phyloP scores from a whole-genome alignment of 495 filamentous ascomycete genomes.

The Hypomontagnella submonticulosa region DNA sequence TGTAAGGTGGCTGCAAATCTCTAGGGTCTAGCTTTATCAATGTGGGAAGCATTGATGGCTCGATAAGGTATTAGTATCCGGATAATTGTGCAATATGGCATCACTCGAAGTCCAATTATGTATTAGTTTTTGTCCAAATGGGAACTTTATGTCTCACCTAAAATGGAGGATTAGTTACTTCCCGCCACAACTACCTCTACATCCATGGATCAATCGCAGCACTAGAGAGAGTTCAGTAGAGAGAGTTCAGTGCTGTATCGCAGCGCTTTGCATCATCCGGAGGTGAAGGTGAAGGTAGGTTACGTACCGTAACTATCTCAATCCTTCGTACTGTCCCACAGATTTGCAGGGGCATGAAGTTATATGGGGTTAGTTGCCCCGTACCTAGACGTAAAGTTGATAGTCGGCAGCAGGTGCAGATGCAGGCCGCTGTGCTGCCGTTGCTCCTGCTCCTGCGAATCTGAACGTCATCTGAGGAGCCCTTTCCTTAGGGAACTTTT shows the following conservation, averaged over 20 bases:
- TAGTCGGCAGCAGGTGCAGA: slow-evolving; percentile 2
- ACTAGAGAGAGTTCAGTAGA: background rate
- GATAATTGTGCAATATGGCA: slow-evolving; percentile 30
- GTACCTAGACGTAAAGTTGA: slow-evolving; percentile 1
- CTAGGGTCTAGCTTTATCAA: background rate
- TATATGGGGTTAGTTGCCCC: slow-evolving; percentile 12
- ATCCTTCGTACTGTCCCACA: too few relatives aligned
- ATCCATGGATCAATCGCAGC: too few relatives aligned
- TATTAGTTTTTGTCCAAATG: slow-evolving; percentile 16
- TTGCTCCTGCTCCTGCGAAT: slow-evolving; percentile 22
- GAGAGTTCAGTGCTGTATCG: background rate
- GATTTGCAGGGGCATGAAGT: background rate
- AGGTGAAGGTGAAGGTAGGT: background rate
- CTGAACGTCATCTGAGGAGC: slow-evolving; percentile 44
- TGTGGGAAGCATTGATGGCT: too few relatives aligned
- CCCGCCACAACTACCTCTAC: too few relatives aligned
- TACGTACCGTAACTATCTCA: too few relatives aligned
- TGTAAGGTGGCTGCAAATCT: slow-evolving; percentile 5
- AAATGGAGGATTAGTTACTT: background rate
- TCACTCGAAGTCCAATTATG: slow-evolving; percentile 20
- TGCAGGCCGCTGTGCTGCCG: background rate
- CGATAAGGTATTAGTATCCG: slow-evolving; percentile 3
- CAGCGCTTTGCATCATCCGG: background rate
- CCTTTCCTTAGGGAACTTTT: slow-evolving; percentile 20
- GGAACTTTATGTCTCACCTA: slow-evolving; percentile 12